Evolutionary conservation across 805 yeast genomes (phyloP).

Genomic region (Lipomyces yamadae): DNA sequence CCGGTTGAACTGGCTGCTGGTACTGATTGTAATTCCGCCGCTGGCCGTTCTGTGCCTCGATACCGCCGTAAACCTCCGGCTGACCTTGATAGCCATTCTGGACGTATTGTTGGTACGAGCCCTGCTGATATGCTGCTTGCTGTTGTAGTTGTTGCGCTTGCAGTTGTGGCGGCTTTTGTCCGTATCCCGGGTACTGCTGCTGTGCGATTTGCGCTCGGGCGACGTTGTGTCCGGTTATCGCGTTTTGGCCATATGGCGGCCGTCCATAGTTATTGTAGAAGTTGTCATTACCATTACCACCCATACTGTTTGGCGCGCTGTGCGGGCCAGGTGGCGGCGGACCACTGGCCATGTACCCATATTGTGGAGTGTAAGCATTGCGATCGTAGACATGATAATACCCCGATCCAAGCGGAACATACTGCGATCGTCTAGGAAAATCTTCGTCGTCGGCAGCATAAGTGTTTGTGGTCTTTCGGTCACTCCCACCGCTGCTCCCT

Average conservation of each 20-base stretch:
- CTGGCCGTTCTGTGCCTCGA: background rate
- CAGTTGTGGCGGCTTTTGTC: constrained; percentile 16
- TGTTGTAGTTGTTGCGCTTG: background rate
- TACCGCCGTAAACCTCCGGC: background rate
- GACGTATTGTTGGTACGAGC: background rate
- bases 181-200: constrained; percentile 15
- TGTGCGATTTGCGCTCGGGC: background rate
- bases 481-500: constrained; percentile 3
- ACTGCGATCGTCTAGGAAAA: constrained; percentile 33
- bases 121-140: constrained; percentile 37
- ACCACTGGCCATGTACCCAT: background rate
- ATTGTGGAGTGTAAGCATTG: background rate
- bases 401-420: constrained; percentile 29
- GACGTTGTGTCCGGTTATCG: background rate
- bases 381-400: constrained; percentile 23
- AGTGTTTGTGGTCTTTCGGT: background rate
- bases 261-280: background rate
- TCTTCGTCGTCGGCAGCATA: constrained; percentile 24
- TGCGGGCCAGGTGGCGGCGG: background rate
- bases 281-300: constrained; percentile 1
- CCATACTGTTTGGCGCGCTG: constrained; percentile 17
- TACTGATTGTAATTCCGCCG: constrained; percentile 2
- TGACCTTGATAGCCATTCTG: background rate
- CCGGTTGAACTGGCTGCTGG: background rate
- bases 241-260: background rate